Evolutionary conservation across 2,329 filamentous ascomycete species (phyloP).

Genomic region (Pseudofabraea citricarpa): DNA sequence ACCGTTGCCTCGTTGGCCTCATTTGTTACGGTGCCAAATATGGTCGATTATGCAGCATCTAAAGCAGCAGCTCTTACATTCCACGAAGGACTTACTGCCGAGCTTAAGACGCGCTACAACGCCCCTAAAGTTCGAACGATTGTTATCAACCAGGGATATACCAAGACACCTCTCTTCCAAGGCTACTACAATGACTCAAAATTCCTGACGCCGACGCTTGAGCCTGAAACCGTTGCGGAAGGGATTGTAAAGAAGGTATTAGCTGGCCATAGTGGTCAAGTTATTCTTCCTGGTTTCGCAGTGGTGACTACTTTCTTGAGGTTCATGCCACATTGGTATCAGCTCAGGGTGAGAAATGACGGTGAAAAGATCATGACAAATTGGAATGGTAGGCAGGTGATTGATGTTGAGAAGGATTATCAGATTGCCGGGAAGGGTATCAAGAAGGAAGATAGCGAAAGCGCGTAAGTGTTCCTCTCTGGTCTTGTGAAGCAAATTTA

Average conservation of each 20-base stretch:
- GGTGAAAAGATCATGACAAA: conserved; percentile 22
- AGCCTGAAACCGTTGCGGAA: conserved; percentile 60
- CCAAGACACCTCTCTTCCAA: conserved; percentile 54
- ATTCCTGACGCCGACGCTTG: conserved; percentile 48
- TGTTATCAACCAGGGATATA: conserved; percentile 60
- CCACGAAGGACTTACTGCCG: conserved; percentile 59
- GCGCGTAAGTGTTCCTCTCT: conserved; percentile 17
- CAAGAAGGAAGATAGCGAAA: conserved; percentile 14
- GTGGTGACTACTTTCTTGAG: conserved; percentile 38
- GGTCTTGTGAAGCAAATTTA: not conserved
- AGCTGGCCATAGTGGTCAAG: conserved; percentile 49
- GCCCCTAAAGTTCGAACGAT: conserved; percentile 62
- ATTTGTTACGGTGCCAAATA: conserved; percentile 54
- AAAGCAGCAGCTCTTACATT: conserved; percentile 65
- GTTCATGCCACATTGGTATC: conserved; percentile 58
- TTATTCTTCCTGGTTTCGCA: conserved; percentile 47
- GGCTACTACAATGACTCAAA: conserved; percentile 46
- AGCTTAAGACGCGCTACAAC: conserved; percentile 54
- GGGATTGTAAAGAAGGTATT: conserved; percentile 56
- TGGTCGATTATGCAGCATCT: conserved; percentile 63
- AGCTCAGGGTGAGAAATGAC: conserved; percentile 44
- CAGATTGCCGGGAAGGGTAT: conserved; percentile 10
- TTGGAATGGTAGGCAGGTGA: conserved; percentile 26
- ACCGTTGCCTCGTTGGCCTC: conserved; percentile 63
- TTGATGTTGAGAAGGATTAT: conserved; percentile 25